Evolutionary conservation across 2,329 filamentous ascomycete species (phyloP).

Genomic region (Nothophoma quercina): DNA sequence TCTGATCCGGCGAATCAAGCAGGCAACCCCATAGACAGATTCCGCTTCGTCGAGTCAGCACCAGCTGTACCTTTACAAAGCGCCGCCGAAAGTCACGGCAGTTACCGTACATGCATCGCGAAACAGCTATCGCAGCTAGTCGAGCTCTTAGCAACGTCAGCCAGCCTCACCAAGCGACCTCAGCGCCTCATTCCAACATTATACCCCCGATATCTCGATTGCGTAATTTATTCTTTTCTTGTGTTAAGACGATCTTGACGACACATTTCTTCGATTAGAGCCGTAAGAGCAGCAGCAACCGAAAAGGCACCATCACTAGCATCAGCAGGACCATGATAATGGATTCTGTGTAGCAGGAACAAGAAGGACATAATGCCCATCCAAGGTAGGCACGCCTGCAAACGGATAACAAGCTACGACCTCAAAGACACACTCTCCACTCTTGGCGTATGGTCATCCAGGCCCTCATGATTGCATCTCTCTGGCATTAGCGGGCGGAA

Average conservation of each 20-base stretch:
- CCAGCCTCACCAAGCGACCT: neutral
- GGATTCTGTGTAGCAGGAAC: neutral
- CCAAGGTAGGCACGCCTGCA: constrained; percentile 10
- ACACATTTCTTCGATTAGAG: constrained; percentile 19
- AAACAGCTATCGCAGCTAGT: neutral
- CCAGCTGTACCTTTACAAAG: neutral
- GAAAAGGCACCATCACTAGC: neutral
- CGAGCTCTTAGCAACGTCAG: constrained; percentile 2
- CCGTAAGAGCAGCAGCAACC: constrained; percentile 12
- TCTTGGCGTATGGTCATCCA: constrained; percentile 5
- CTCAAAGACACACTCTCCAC: constrained; percentile 2
- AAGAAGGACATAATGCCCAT: neutral
- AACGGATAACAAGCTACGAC: constrained; percentile 14
- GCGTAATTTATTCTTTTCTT: constrained; percentile 29
- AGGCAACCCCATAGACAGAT: neutral
- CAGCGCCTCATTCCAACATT: constrained; percentile 27
- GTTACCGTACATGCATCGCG: neutral
- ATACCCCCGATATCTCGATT: constrained; percentile 38
- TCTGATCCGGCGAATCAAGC: constrained; percentile 34
- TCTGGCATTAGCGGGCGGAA: constrained; percentile 22
- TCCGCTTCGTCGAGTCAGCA: neutral
- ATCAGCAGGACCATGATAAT: neutral
- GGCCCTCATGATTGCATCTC: constrained; percentile 7
- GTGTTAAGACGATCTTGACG: constrained; percentile 34
- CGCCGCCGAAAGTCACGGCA: neutral